Conservation (phyloP, 2,329 filamentous ascomycete species). For the Diaporthe citri region DNA sequence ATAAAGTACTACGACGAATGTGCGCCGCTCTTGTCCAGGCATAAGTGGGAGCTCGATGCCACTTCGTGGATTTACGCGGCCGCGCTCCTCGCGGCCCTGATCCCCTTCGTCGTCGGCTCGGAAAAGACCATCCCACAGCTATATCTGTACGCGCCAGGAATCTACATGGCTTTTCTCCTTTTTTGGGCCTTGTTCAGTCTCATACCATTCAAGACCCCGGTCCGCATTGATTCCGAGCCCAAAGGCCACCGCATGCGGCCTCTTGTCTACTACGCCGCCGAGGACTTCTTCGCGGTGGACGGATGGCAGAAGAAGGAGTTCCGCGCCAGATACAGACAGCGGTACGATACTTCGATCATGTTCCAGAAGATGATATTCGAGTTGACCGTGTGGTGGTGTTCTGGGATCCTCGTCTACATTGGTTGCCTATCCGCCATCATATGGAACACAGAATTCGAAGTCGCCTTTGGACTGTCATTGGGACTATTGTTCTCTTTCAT, state of each 20-base stretch:
- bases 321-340: slow-evolving; percentile 35
- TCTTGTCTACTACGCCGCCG: slow-evolving; percentile 39
- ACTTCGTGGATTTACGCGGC: slow-evolving; percentile 38
- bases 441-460: slow-evolving; percentile 37
- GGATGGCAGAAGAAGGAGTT: slow-evolving; percentile 40
- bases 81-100: slow-evolving; percentile 34
- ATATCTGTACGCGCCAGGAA: slow-evolving; percentile 38
- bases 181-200: slow-evolving; percentile 34
- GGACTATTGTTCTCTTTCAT: slow-evolving; percentile 39
- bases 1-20: slow-evolving; percentile 34
- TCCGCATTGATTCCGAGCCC: slow-evolving; percentile 37
- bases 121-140: slow-evolving; percentile 33
- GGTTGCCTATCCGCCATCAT: slow-evolving; percentile 39
- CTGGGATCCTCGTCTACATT: slow-evolving; percentile 38
- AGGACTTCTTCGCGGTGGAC: slow-evolving; percentile 39
- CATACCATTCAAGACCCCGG: slow-evolving; percentile 34
- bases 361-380: slow-evolving; percentile 38
- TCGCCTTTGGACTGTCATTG: slow-evolving; percentile 38
- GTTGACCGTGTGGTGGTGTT: slow-evolving; percentile 40
- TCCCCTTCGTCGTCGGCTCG: slow-evolving; percentile 38
- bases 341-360: slow-evolving; percentile 37
- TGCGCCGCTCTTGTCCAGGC: slow-evolving; percentile 37
- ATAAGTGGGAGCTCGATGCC: slow-evolving; percentile 38
- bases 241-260: slow-evolving; percentile 34
- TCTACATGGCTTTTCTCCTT: slow-evolving; percentile 37